These are phyloP conservation scores for Umbelopsis sp. DNA, from an alignment of 192 early-diverging fungal genomes.

Conservation along the genomic window DNA sequence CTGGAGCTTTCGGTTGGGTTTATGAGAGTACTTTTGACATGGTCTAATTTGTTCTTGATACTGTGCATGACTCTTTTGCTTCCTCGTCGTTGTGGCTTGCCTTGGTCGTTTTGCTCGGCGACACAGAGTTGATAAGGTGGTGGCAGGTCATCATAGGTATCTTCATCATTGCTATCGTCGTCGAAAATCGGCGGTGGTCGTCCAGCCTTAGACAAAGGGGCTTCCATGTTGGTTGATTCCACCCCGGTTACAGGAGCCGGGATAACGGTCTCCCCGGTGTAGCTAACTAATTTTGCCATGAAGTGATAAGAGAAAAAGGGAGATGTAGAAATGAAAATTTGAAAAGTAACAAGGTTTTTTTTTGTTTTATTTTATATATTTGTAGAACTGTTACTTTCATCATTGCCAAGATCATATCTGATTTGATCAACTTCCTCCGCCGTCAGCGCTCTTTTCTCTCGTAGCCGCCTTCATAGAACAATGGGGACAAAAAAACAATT, in stretches of 20 bases:
- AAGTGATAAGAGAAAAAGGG: not conserved
- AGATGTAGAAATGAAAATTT: not conserved
- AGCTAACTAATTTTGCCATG: not conserved
- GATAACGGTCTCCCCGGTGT: not conserved
- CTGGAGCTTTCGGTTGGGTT: not conserved
- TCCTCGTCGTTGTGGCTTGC: too few species aligned
- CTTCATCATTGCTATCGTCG: not conserved
- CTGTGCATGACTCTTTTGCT: not conserved
- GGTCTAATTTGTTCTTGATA: conserved; percentile 1
- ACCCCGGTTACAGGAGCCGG: not conserved
- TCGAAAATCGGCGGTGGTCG: not conserved
- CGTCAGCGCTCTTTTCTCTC: conserved; percentile 6
- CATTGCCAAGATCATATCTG: conserved; percentile 18
- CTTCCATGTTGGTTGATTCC: not conserved
- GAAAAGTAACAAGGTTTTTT: not conserved
- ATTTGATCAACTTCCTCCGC: conserved; percentile 19
- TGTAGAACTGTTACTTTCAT: not conserved
- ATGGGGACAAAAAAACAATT: not conserved
- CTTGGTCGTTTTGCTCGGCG: not conserved
- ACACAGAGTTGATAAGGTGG: not conserved
- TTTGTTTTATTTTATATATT: conserved; percentile 1
- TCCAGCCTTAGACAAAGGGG: not conserved
- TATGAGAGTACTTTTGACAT: not conserved
- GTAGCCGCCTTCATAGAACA: not conserved
- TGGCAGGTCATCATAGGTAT: not conserved